Evolutionary conservation across 306 rosid genomes (phyloP), one percentile per base, ranked within the genome.

Genomic region (Cucumis cinereus): DNA sequence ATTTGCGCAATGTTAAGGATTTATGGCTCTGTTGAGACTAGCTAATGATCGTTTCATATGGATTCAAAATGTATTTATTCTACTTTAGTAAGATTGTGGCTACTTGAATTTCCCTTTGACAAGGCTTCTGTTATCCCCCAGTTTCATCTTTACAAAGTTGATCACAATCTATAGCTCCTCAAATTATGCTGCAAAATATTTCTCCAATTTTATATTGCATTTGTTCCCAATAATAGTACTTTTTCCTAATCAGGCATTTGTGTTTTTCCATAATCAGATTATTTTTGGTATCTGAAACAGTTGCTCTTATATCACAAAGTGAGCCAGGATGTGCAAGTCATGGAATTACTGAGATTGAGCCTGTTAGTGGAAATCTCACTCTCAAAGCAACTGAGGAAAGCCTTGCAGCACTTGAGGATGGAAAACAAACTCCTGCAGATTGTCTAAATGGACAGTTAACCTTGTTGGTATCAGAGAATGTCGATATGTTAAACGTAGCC

Each of bases 311-410:
- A 49, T 61, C 76, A 78, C 83, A 56, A 41, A 72, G 73, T 78
- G 83, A 81, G 55, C 79, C 89, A 83, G 88, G 82, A 56, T 26
- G 75, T 78, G 88, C 75, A 86, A 79, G 75, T 77, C 81, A 78
- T 76, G 88, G 57, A 67, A 83, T 72, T 79, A 71, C 82, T 57
- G 71, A 63, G 66, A 77, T 54, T 78, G 85, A 78, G 86, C 83
- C 76, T 77, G 70, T 77, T 35, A 54, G 69, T 41, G 66, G 74
- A 52, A 85, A 85, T 68, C 79, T 72, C 53, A 84, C 77, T 72
- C 79, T 72, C 53, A 84, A 81, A 77, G 76, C 59, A 79, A 40
- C 58, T 73, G 87, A 45, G 63, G 84, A 77, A 80, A 80, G 77
- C 69, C 81, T 80, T 72, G 67, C 80, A 78, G 87, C 80, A 62